Percentiles rank a stretch among this genome's conserved stretches.
These are phyloP conservation scores for Fusarium fujikuroi DNA, from an alignment of 2,329 filamentous ascomycete genomes.

Conservation along the genomic window DNA sequence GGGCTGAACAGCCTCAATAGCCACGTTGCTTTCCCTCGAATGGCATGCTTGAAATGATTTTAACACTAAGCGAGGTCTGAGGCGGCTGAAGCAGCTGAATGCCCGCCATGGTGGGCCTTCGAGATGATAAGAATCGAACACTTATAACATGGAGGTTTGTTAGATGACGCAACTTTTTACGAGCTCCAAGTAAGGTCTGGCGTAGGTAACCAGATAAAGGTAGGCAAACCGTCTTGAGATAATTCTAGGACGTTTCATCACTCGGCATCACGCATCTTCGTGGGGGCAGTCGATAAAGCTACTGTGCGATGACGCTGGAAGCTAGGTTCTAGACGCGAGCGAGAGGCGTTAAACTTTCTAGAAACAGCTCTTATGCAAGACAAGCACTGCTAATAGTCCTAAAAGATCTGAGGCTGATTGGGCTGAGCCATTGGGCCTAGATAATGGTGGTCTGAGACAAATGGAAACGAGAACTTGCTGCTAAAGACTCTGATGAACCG, in stretches of 20 bases:
- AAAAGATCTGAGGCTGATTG: fast-evolving
- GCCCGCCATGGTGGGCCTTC: fast-evolving
- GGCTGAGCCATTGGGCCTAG: too few species aligned
- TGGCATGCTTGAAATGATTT: background rate
- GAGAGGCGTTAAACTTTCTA: background rate
- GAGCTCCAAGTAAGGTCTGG: fast-evolving
- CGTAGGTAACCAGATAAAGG: fast-evolving
- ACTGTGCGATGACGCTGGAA: background rate
- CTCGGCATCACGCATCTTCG: fast-evolving
- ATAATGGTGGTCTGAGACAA: background rate
- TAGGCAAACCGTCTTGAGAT: fast-evolving
- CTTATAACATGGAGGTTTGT: fast-evolving
- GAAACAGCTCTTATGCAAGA: background rate
- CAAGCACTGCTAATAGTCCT: background rate
- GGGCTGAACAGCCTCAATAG: background rate
- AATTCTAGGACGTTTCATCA: fast-evolving
- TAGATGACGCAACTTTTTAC: background rate
- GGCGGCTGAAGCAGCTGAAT: background rate
- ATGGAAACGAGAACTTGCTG: background rate
- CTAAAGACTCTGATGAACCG: too few species aligned
- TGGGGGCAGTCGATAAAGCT: background rate
- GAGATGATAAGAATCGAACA: background rate
- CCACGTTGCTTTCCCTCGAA: background rate
- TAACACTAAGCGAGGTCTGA: background rate
- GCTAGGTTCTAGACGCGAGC: background rate